A percentile compares a stretch with the other conserved stretches of the same genome.
Evolutionary conservation across 208 protist species (phyloP).

Genomic region (Endotrypanum monterogeii): DNA sequence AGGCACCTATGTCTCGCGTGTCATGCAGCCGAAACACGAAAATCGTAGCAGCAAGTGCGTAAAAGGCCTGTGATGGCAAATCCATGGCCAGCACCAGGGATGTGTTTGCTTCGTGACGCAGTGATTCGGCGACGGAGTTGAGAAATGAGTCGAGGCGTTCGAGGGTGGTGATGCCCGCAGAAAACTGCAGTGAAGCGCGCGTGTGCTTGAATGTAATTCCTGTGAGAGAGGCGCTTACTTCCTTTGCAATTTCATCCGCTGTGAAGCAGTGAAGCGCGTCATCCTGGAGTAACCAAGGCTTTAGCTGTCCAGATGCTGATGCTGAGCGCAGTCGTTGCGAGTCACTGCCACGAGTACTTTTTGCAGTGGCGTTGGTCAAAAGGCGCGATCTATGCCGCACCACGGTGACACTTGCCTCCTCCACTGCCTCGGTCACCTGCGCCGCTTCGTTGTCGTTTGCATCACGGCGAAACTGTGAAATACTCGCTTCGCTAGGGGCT

Average conservation of each 20-base stretch:
- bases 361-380: not conserved
- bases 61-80: slow-evolving; percentile 17
- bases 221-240: slow-evolving; percentile 4
- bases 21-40: slow-evolving; percentile 22
- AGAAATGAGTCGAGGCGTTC: slow-evolving; percentile 18
- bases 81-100: slow-evolving; percentile 26
- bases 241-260: slow-evolving; percentile 16
- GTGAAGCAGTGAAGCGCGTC: slow-evolving; percentile 1
- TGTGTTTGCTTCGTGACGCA: not conserved
- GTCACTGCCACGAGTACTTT: not conserved
- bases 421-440: slow-evolving; percentile 19
- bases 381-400: not conserved
- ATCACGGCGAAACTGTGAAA: not conserved
- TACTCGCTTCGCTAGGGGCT: not conserved
- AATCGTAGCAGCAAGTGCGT: slow-evolving; percentile 21
- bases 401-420: not conserved
- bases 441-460: not conserved
- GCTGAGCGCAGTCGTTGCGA: not conserved
- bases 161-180: slow-evolving; percentile 1
- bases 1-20: not conserved
- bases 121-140: not conserved
- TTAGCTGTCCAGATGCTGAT: not conserved
- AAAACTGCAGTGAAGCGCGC: slow-evolving; percentile 10
- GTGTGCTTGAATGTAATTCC: slow-evolving; percentile 7
- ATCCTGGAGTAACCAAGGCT: not conserved